Percentiles rank a stretch among this genome's conserved stretches.
Evolutionary conservation across 371 early-diverging fungal species (phyloP).

Genomic region (Mortierella polycephala): DNA sequence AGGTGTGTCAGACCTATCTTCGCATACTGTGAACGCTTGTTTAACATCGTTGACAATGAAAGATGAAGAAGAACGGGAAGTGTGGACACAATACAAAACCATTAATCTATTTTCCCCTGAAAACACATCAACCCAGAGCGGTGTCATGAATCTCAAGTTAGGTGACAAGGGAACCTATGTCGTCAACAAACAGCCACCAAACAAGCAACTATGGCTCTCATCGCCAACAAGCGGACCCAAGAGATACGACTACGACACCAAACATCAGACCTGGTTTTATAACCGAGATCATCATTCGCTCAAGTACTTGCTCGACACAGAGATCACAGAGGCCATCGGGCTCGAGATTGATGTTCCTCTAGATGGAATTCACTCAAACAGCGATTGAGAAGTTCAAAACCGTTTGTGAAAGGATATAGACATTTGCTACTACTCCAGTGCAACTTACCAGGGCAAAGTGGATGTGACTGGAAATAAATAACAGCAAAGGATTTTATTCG

Average conservation of each 20-base stretch:
- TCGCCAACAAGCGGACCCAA: constrained; percentile 96
- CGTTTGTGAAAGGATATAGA: background rate
- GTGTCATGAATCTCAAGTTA: constrained; percentile 90
- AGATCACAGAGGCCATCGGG: constrained; percentile 64
- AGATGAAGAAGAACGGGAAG: too few relatives aligned
- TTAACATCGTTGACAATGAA: too few relatives aligned
- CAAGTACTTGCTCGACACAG: constrained; percentile 73
- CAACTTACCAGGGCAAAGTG: too few relatives aligned
- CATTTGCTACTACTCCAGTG: too few relatives aligned
- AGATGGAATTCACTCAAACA: constrained; percentile 3
- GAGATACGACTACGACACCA: constrained; percentile 82
- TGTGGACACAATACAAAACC: background rate
- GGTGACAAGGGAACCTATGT: constrained; percentile 94
- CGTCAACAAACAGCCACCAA: constrained; percentile 98
- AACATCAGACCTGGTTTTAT: constrained; percentile 79
- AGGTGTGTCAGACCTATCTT: constrained; percentile 30
- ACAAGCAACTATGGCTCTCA: constrained; percentile 98
- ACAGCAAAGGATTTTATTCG: too few relatives aligned
- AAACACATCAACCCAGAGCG: constrained; percentile 53
- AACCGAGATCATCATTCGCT: constrained; percentile 72
- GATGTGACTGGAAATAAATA: too few relatives aligned
- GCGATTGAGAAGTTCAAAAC: background rate
- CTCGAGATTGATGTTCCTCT: constrained; percentile 52
- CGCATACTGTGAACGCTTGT: too few relatives aligned
- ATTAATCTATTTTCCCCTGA: background rate